These are phyloP conservation scores for Didymella sp. DNA, from an alignment of 2,329 filamentous ascomycete species.

Conservation along the genomic window DNA sequence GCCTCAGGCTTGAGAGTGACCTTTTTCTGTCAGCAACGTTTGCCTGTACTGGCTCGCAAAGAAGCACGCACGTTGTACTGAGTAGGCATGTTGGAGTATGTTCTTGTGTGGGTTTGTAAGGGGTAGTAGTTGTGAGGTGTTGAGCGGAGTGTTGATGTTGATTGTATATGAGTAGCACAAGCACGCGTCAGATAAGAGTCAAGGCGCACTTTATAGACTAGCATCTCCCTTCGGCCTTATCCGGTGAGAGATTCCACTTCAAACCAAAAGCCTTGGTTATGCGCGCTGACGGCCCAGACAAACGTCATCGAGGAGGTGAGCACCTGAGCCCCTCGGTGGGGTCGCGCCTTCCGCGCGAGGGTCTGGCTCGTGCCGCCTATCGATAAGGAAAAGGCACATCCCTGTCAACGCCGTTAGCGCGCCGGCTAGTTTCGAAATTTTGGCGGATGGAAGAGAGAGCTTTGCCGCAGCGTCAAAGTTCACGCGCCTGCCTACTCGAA, in stretches of 20 bases:
- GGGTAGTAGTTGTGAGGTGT: neutral
- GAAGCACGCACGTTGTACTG: constrained; percentile 42
- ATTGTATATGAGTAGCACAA: constrained; percentile 14
- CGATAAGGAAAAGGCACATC: constrained; percentile 40
- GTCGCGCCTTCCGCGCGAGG: neutral
- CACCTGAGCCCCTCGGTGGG: constrained; percentile 18
- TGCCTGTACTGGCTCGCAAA: neutral
- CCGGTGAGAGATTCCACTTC: constrained; percentile 13
- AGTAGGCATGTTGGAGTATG: constrained; percentile 50
- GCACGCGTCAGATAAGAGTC: constrained; percentile 21
- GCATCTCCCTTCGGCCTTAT: constrained; percentile 7
- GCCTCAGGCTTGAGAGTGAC: constrained; percentile 80
- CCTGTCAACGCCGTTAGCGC: constrained; percentile 35
- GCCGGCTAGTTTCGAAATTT: constrained; percentile 44
- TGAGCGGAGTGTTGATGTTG: constrained; percentile 2
- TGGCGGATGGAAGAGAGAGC: constrained; percentile 25
- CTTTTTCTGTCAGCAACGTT: constrained; percentile 54
- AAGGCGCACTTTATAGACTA: constrained; percentile 38
- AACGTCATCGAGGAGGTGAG: constrained; percentile 16
- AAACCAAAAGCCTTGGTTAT: constrained; percentile 37
- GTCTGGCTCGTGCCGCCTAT: constrained; percentile 28
- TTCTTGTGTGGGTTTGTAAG: constrained; percentile 16
- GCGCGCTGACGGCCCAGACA: constrained; percentile 19
- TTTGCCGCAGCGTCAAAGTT: constrained; percentile 15
- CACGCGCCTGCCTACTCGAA: constrained; percentile 4